Base-by-base conservation (phyloP, 2,329 filamentous ascomycete genomes). In the Diplocarpon rosae region DNA sequence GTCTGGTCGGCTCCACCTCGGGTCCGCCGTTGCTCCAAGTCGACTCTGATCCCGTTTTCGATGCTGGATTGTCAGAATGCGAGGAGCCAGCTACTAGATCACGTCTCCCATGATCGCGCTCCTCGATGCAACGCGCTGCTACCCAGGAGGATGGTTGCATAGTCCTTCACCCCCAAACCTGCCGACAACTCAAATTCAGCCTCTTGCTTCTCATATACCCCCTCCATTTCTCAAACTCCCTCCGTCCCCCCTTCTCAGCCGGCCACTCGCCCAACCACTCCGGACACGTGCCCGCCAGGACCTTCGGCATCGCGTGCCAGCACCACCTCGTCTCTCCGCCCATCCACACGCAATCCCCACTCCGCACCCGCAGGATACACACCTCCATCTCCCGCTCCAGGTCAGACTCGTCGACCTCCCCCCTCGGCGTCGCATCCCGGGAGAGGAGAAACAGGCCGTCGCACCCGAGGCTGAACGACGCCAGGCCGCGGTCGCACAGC, bases 271-370 rank as follows among this genome's bases (percentile, higher is more conserved):
- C 66, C 45, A 96, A 63, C 64, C 79, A 84, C 0, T 67, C 67
- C 0, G 90, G 89, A 64, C 89, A 95, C 0, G 86, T 94, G 0
- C 70, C 76, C 34, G 77, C 75, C 34, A 95, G 62, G 7, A 96
- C 80, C 62, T 89, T 93, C 5, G 90, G 90, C 24, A 96, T 88
- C 10, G 86, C 89, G 66, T 96, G 90, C 90, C 90, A 96, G 3
- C 89, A 88, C 65, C 87, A 95, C 39, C 90, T 72, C 2, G 85
- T 83, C 49, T 79, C 71, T 13, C 83, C 76, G 43, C 76, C 81
- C 90, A 98, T 95, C 61, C 94, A 88, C 1, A 96, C 79, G 1
- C 81, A 87, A 66, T 95, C 89, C 0, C 92, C 90, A 1, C 87
- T 94, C 28, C 83, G 72, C 28, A 96, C 69, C 20, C 83, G 71